phyloP scores from a whole-genome alignment of 2,329 filamentous ascomycete genomes.

The Peltaster fructicola region DNA sequence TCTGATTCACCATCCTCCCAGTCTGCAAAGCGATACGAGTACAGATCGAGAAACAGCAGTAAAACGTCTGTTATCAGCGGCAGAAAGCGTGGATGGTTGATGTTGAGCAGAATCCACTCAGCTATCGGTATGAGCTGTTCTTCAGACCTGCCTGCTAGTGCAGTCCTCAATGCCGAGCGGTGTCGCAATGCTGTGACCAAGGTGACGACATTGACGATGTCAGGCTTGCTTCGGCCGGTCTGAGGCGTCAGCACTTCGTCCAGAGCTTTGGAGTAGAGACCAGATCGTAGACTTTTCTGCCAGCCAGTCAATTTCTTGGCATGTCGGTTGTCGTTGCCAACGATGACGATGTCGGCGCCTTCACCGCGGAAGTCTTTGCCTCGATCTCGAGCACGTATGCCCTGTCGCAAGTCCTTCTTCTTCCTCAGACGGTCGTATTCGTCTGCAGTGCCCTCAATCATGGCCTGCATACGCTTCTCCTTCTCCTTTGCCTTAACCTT shows the following conservation, averaged over 20 bases:
- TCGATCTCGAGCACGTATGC: constrained; percentile 41
- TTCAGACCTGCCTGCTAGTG: constrained; percentile 68
- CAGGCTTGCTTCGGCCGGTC: constrained; percentile 7
- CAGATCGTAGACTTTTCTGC: constrained; percentile 67
- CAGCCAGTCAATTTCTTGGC: constrained; percentile 51
- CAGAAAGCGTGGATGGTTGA: constrained; percentile 68
- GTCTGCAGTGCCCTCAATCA: constrained; percentile 61
- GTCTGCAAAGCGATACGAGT: constrained; percentile 55
- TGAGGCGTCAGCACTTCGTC: constrained; percentile 48
- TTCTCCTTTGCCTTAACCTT: constrained; percentile 59
- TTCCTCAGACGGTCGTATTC: constrained; percentile 55
- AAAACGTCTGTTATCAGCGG: constrained; percentile 67
- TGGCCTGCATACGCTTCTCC: constrained; percentile 68
- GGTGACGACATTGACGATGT: constrained; percentile 48
- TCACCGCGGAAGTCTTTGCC: constrained; percentile 71
- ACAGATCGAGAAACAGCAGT: constrained; percentile 70
- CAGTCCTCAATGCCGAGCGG: constrained; percentile 64
- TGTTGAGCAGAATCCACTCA: constrained; percentile 63
- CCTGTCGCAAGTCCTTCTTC: constrained; percentile 41
- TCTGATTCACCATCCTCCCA: constrained; percentile 15
- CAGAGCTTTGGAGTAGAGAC: constrained; percentile 57
- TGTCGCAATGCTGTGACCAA: constrained; percentile 73
- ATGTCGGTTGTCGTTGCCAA: constrained; percentile 47
- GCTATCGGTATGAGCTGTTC: constrained; percentile 64
- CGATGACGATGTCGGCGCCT: constrained; percentile 74